These are phyloP conservation scores for Leucoagaricus sp. DNA, from an alignment of 1,284 basidiomycete species.

Conservation along the genomic window DNA sequence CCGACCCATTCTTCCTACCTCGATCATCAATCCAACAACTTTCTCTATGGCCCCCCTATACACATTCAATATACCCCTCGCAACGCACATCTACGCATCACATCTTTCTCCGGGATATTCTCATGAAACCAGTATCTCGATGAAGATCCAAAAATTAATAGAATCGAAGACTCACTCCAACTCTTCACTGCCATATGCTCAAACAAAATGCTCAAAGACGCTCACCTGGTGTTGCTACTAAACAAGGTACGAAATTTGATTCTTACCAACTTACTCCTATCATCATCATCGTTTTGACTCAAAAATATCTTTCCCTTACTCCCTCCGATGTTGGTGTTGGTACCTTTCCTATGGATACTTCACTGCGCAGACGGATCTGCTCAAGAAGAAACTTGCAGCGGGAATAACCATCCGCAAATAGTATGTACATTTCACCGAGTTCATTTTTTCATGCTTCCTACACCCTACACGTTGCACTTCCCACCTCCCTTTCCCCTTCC, in stretches of 20 bases:
- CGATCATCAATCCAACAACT: too few species aligned
- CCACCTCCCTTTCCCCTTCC: not conserved
- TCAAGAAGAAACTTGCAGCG: constrained; percentile 63
- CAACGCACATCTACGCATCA: too few species aligned
- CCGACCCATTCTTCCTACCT: too few species aligned
- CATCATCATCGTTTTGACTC: not conserved
- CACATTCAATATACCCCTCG: too few species aligned
- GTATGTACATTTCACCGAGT: constrained; percentile 44
- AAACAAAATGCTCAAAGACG: constrained; percentile 70
- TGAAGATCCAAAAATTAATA: constrained; percentile 74
- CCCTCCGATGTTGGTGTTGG: too few species aligned
- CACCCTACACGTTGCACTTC: not conserved
- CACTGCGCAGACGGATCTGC: constrained; percentile 69
- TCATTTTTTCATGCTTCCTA: not conserved
- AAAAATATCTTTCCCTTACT: too few species aligned
- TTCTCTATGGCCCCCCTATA: too few species aligned
- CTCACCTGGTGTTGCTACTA: constrained; percentile 72
- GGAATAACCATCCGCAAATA: constrained; percentile 71
- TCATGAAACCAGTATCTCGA: constrained; percentile 63
- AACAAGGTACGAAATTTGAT: constrained; percentile 61
- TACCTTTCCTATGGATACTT: too few species aligned
- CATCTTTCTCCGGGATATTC: not conserved
- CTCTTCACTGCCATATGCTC: constrained; percentile 73
- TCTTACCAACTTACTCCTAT: not conserved
- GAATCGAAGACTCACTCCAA: constrained; percentile 79